Percentiles rank a stretch among this genome's conserved stretches.
phyloP scores from a whole-genome alignment of 371 early-diverging fungal genomes.

The Furculomyces boomerangus region DNA sequence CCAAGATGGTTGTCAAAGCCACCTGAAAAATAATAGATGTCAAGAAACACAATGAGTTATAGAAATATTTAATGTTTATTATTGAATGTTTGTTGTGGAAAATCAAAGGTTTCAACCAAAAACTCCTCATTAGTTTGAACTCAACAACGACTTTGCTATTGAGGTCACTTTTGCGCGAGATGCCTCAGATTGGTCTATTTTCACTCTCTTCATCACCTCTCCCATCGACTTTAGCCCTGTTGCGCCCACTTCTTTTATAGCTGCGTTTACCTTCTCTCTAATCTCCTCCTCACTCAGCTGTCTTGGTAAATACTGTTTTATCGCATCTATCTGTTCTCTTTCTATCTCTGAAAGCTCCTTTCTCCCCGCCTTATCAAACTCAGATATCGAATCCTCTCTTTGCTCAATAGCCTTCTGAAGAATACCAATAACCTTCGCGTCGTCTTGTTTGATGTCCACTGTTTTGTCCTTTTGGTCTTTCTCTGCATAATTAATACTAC shows the following conservation, averaged over 20 bases:
- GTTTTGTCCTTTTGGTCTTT: slow-evolving; percentile 18
- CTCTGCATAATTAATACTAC: slow-evolving; percentile 50
- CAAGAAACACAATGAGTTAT: too few relatives aligned
- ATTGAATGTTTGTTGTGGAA: too few relatives aligned
- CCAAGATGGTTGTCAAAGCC: too few relatives aligned
- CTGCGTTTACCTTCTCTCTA: slow-evolving; percentile 29
- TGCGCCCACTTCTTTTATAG: slow-evolving; percentile 34
- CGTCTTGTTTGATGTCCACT: slow-evolving; percentile 6
- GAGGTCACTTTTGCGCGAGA: slow-evolving; percentile 46
- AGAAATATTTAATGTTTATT: too few relatives aligned
- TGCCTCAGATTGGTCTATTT: slow-evolving; percentile 34
- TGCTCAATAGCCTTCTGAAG: slow-evolving; percentile 53
- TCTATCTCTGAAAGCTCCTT: slow-evolving; percentile 47
- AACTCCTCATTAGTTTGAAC: too few relatives aligned
- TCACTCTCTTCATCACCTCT: slow-evolving; percentile 56
- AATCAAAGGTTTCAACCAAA: too few relatives aligned
- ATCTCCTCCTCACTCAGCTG: slow-evolving; percentile 48
- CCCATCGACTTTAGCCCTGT: slow-evolving; percentile 45
- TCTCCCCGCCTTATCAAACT: slow-evolving; percentile 38
- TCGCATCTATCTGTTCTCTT: slow-evolving; percentile 32
- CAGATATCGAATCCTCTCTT: slow-evolving; percentile 44
- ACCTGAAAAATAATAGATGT: too few relatives aligned
- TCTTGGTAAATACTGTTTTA: slow-evolving; percentile 44
- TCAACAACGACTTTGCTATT: slow-evolving; percentile 25
- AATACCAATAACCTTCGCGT: slow-evolving; percentile 26